Base-by-base conservation (phyloP, 208 protist genomes). In the Acanthamoeba polyphaga region DNA sequence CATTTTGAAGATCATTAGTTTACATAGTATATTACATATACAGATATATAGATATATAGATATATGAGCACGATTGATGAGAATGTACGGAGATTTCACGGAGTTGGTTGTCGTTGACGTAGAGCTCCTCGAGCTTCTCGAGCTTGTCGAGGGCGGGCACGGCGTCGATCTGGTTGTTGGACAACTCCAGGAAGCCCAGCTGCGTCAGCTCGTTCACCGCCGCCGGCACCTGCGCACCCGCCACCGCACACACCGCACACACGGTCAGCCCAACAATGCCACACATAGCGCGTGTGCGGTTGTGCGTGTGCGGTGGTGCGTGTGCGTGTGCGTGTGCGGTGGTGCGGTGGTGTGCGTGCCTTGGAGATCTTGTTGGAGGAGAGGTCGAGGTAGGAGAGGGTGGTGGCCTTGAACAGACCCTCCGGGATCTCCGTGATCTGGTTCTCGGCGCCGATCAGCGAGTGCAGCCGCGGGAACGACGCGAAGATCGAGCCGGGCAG, bases 51-150 rank as follows among this genome's bases (percentile, higher is more conserved):
- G n/a, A n/a, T n/a, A n/a, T n/a, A n/a, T n/a, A n/a, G n/a, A n/a
- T 38, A 7, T 17, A 64, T 24, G 12, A 27, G 58, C 19, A 27
- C 1, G 19, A 3, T 12, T 5, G 22, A 27, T 3, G n/a, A 17
- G 1, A 4, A 76, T 0, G 22, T 87, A 60, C 49, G 24, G 78
- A 29, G 27, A 87, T 10, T 29, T 87, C 78, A 9, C n/a, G 51
- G 27, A 87, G 34, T 13, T 51, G 27, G 78, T 87, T 87, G 22
- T 60, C 78, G 27, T 60, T 87, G 24, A 87, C 38, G 43, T 87
- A 62, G 49, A 87, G 51, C 78, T 87, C 78, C 34, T 87, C 78
- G 12, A 87, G 43, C 49, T 87, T 87, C 27, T 87, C 78, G 27
- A 87, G 78, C 43, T 58, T 49, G 49, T 87, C 51, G 43, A 87